Evolutionary conservation across 371 early-diverging fungal genomes (phyloP).

Genomic region (Saksenaea vasiformis): DNA sequence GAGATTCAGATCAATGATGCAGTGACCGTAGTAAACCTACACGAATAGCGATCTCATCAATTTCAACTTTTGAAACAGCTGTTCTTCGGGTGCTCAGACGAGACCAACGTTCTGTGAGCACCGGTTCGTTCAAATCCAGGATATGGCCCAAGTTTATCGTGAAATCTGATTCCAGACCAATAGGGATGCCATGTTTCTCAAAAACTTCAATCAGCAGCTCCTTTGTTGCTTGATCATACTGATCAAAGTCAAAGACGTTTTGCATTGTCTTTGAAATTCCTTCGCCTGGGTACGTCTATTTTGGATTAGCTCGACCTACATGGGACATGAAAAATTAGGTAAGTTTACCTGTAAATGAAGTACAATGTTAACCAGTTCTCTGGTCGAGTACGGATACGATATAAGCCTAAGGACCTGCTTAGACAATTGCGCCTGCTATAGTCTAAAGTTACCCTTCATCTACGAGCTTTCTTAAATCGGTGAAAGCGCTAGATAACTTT

Average conservation of each 20-base stretch:
- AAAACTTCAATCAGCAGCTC: slow-evolving; percentile 72
- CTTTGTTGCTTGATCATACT: slow-evolving; percentile 67
- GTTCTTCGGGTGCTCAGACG: slow-evolving; percentile 23
- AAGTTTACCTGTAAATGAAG: slow-evolving; percentile 64
- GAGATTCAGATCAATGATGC: neutral
- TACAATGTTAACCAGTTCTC: slow-evolving; percentile 83
- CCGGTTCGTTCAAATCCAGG: slow-evolving; percentile 53
- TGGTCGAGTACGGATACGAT: slow-evolving; percentile 85
- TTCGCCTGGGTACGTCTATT: slow-evolving; percentile 66
- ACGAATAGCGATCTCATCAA: slow-evolving; percentile 45
- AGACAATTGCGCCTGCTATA: neutral
- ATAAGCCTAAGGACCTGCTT: slow-evolving; percentile 40
- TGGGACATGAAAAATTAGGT: neutral
- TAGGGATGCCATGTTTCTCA: slow-evolving; percentile 80
- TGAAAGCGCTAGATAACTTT: slow-evolving; percentile 73
- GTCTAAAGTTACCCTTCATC: slow-evolving; percentile 61
- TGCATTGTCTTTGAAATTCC: slow-evolving; percentile 73
- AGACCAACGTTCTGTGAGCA: slow-evolving; percentile 67
- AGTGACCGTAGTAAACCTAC: slow-evolving; percentile 13
- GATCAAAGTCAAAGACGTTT: slow-evolving; percentile 88
- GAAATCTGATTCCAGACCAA: slow-evolving; percentile 74
- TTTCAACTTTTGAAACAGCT: slow-evolving; percentile 16
- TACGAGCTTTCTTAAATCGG: slow-evolving; percentile 72
- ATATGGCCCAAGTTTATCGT: slow-evolving; percentile 64
- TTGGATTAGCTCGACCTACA: neutral